phyloP scores from a whole-genome alignment of 83 land plant species.

The Larix sibirica region DNA sequence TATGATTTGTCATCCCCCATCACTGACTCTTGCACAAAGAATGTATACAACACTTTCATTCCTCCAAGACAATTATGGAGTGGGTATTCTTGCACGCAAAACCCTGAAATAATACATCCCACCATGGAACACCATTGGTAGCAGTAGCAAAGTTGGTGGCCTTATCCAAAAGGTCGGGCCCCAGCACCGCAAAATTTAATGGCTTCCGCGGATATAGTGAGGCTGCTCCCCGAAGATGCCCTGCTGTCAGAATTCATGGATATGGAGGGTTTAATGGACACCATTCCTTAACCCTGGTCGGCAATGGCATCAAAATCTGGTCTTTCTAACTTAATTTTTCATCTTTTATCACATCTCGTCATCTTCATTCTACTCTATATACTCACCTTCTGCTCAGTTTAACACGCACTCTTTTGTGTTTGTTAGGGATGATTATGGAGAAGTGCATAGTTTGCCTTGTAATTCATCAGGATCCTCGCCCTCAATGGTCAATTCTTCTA shows the following conservation, averaged over 20 bases:
- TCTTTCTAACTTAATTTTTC: neutral
- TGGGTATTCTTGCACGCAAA: constrained; percentile 42
- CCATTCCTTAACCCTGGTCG: neutral
- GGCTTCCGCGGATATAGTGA: neutral
- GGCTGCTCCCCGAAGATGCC: neutral
- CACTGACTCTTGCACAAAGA: constrained; percentile 36
- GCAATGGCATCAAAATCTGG: neutral
- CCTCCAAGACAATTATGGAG: constrained; percentile 35
- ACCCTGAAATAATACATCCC: neutral
- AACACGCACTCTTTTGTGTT: neutral
- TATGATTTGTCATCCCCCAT: constrained; percentile 7
- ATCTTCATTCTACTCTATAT: neutral
- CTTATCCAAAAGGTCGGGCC: neutral
- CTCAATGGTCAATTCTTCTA: constrained; percentile 14
- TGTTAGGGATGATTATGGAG: neutral
- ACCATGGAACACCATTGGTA: neutral
- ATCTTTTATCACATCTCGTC: neutral
- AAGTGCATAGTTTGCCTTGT: no score
- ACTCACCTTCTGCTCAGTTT: neutral
- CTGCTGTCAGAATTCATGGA: constrained; percentile 7
- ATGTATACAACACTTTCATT: constrained; percentile 44
- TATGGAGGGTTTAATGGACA: neutral
- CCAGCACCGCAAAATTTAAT: neutral
- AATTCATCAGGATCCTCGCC: constrained; percentile 3
- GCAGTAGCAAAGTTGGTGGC: neutral